phyloP scores from a whole-genome alignment of 345 rosid species.

The Populus deltoides region DNA sequence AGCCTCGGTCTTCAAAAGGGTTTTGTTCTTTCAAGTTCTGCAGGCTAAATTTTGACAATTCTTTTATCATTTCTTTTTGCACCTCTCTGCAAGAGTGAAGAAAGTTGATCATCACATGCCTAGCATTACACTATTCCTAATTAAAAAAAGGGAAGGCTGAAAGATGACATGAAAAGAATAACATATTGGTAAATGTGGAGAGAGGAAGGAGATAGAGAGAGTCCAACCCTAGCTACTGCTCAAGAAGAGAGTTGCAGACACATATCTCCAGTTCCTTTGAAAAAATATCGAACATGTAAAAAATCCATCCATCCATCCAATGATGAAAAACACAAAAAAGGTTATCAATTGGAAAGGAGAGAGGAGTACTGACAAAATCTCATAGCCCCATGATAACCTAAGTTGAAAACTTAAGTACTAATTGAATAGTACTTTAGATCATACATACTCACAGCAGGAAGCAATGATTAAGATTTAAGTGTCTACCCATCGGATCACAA shows the following conservation, averaged over 20 bases:
- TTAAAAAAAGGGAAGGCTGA: neutral
- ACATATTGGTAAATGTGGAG: neutral
- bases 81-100: neutral
- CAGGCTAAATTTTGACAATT: neutral
- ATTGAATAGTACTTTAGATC: neutral
- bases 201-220: neutral
- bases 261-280: neutral
- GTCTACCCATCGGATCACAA: neutral
- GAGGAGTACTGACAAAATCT: neutral
- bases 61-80: neutral
- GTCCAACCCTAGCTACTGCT: neutral
- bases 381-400: neutral
- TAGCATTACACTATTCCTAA: neutral
- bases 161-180: neutral
- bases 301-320: neutral
- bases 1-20: neutral
- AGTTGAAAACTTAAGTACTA: neutral
- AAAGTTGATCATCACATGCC: neutral
- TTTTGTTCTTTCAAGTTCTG: neutral
- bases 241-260: neutral
- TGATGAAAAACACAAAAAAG: neutral
- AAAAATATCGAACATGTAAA: neutral
- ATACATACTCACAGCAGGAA: neutral
- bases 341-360: neutral
- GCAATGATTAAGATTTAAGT: neutral